Conservation (phyloP, 257 asterid genomes). For the Plantago elongata region DNA sequence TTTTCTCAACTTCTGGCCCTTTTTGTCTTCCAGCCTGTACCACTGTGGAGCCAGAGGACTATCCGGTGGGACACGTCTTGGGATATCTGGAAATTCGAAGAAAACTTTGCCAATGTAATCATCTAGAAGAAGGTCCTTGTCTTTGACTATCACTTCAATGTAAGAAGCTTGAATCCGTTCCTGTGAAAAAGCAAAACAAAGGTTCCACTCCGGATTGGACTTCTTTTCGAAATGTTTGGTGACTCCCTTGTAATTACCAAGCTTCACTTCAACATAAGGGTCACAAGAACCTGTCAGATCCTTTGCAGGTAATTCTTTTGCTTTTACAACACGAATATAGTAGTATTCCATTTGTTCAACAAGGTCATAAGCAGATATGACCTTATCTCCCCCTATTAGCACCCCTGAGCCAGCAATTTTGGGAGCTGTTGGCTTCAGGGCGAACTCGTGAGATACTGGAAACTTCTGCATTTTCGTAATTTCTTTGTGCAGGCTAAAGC, state of each 20-base stretch:
- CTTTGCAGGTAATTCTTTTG: slow-evolving; percentile 46
- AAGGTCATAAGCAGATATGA: slow-evolving; percentile 61
- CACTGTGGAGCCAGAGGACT: slow-evolving; percentile 84
- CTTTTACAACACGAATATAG: slow-evolving; percentile 78
- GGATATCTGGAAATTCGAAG: slow-evolving; percentile 56
- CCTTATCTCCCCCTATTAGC: slow-evolving; percentile 59
- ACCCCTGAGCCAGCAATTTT: slow-evolving; percentile 72
- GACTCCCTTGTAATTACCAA: slow-evolving; percentile 76
- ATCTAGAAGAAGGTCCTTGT: slow-evolving; percentile 59
- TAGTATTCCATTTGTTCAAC: slow-evolving; percentile 86
- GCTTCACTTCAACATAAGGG: slow-evolving; percentile 71
- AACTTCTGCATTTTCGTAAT: slow-evolving; percentile 41
- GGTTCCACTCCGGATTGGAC: slow-evolving; percentile 66
- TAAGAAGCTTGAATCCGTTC: slow-evolving; percentile 68
- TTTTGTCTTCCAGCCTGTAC: slow-evolving; percentile 59
- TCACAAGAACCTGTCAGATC: slow-evolving; percentile 65
- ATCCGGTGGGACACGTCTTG: slow-evolving; percentile 69
- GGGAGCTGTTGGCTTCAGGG: slow-evolving; percentile 71
- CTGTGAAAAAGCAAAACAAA: slow-evolving; percentile 68
- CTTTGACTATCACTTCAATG: slow-evolving; percentile 64
- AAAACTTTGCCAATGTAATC: slow-evolving; percentile 49
- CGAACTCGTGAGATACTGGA: slow-evolving; percentile 50
- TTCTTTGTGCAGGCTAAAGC: background rate
- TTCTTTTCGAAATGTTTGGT: slow-evolving; percentile 71
- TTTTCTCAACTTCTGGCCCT: slow-evolving; percentile 46